Evolutionary conservation across 805 yeast genomes (phyloP), one percentile per base, ranked within the genome.

Genomic region (Tanozyma kutaoensis): DNA sequence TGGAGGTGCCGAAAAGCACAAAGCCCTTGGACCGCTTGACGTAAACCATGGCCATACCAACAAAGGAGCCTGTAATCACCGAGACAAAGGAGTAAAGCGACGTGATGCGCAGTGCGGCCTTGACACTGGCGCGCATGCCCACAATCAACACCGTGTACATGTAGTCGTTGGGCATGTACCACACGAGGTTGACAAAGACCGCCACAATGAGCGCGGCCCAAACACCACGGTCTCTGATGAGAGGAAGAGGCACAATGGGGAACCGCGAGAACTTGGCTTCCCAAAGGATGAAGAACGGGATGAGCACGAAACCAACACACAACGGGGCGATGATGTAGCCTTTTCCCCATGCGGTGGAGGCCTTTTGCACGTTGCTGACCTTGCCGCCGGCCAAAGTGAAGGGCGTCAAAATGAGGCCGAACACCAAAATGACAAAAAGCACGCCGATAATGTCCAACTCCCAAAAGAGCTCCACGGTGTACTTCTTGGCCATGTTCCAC

Each of bases 331-430:
- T 71, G 37, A 75, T 61, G 24, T 68, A 56, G 12, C 71, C 81
- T 31, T 58, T 54, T 28, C 53, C 42, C 93, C 93, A 80, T 7
- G 5, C 7, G 7, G 5, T 7, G 7, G 7, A 7, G 7, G 7
- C 17, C 27, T 60, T 56, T 3, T 53, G 36, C 1, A 42, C 24
- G 20, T 51, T 44, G 21, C 27, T 33, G 8, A 15, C 12, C 12
- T n/a, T 10, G 34, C 85, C 85, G 36, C 82, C 86, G 9, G 86
- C 86, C 17, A 80, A 49, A 9, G 91, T 78, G 37, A 80, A 60
- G 14, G 93, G 91, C 14, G 71, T 73, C 32, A 80, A 56, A 24
- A 80, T 57, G 37, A 76, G 66, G 23, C 81, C 84, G 14, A 79
- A 54, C 2, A 64, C 60, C 15, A 66, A 65, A 28, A 68, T 58